Percentiles rank a stretch among this genome's conserved stretches.
phyloP scores from a whole-genome alignment of 164 flowering plant species.

The Tinospora cordifolia region DNA sequence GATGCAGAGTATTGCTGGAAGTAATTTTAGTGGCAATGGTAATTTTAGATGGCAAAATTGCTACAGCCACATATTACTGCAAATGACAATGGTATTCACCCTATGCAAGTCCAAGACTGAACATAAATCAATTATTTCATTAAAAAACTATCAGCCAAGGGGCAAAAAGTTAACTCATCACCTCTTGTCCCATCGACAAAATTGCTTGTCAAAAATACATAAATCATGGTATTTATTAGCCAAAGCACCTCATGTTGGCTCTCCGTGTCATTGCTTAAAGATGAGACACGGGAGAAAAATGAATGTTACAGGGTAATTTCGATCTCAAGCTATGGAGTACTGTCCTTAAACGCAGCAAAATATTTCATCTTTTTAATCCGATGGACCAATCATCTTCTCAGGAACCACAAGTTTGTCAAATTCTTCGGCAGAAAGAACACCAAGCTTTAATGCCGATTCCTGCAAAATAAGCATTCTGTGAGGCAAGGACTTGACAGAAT shows the following conservation, averaged over 20 bases:
- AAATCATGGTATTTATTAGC: not conserved
- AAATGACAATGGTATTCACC: not conserved
- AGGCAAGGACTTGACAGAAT: not conserved
- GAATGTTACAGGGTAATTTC: slow-evolving; percentile 5
- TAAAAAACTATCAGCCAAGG: not conserved
- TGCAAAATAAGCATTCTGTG: slow-evolving; percentile 26
- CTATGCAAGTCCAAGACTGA: not conserved
- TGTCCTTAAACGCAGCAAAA: not conserved
- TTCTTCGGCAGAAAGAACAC: slow-evolving; percentile 68
- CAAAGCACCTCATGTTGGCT: not conserved
- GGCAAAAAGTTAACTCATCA: not conserved
- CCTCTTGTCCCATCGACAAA: not conserved
- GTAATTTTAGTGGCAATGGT: not conserved
- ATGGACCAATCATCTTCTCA: slow-evolving; percentile 93
- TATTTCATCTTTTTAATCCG: slow-evolving; percentile 26
- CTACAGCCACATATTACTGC: not conserved
- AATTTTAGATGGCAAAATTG: no score
- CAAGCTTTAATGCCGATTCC: slow-evolving; percentile 82
- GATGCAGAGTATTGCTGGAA: not conserved
- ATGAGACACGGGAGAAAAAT: slow-evolving; percentile 5
- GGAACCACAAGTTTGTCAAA: slow-evolving; percentile 87
- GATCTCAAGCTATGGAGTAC: not conserved
- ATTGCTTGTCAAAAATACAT: not conserved
- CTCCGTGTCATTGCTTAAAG: not conserved
- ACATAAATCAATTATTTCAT: not conserved